These are phyloP conservation scores for Blastobotrys proliferans DNA, from an alignment of 1,139 yeast species.

Conservation along the genomic window DNA sequence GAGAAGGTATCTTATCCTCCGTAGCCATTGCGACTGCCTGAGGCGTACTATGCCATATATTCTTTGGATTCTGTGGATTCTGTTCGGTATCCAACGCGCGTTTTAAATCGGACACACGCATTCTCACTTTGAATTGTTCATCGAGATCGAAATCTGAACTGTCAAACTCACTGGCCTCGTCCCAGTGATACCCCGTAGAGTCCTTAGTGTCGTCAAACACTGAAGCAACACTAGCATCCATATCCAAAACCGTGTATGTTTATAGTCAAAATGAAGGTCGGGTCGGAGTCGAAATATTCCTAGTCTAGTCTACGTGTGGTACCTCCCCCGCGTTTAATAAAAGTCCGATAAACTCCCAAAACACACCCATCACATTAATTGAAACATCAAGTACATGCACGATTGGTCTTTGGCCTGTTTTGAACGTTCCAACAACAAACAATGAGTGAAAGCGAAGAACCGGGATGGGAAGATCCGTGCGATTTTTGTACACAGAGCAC, in stretches of 20 bases:
- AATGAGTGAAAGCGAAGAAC: constrained; percentile 1
- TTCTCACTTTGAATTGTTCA: constrained; percentile 4
- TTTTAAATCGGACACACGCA: constrained; percentile 11
- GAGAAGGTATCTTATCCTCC: no score
- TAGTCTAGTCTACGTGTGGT: no score
- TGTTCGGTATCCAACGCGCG: constrained; percentile 6
- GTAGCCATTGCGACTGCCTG: no score
- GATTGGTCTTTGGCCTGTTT: no score
- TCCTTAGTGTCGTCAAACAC: constrained; percentile 12
- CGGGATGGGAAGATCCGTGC: constrained; percentile 13
- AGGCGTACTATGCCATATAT: constrained; percentile 13
- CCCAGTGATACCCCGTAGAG: constrained; percentile 15
- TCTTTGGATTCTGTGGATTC: neutral
- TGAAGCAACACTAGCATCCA: constrained; percentile 8
- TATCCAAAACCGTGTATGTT: no score
- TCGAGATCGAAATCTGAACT: constrained; percentile 5
- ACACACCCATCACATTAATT: no score
- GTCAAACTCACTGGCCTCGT: constrained; percentile 11
- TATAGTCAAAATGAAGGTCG: no score
- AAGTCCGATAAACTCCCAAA: no score
- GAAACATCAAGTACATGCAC: no score
- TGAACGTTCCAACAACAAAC: no score
- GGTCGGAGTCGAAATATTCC: no score
- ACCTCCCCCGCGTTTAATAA: no score
- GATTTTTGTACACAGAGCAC: constrained; percentile 5